Percentiles rank a stretch among this genome's conserved stretches.
Conservation (phyloP, 495 filamentous ascomycete species). For the Penicillium pulvis region DNA sequence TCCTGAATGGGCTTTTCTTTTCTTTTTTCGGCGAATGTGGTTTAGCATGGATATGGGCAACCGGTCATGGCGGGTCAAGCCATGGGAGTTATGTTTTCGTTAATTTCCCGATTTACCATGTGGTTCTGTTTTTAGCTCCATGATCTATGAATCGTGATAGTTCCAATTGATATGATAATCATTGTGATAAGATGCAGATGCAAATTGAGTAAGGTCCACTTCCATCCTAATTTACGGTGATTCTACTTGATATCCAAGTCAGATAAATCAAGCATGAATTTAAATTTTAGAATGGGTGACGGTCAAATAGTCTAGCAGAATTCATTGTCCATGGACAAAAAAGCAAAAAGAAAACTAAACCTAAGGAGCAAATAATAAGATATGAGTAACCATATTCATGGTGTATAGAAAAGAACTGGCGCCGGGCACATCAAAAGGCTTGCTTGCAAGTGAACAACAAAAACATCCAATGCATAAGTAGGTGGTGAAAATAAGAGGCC, state of each 20-base stretch:
- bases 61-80: conserved; percentile 18
- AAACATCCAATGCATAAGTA: conserved; percentile 23
- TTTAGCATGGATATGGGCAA: conserved; percentile 19
- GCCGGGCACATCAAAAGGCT: conserved; percentile 22
- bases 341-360: conserved; percentile 2
- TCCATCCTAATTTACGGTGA: not conserved
- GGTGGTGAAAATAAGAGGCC: conserved; percentile 4
- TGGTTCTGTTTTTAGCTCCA: not conserved
- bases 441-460: conserved; percentile 17
- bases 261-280: not conserved
- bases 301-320: conserved; percentile 4
- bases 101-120: conserved; percentile 5
- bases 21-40: conserved; percentile 15
- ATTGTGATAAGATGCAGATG: not conserved
- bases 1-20: conserved; percentile 6
- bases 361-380: conserved; percentile 4
- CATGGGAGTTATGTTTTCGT: conserved; percentile 9
- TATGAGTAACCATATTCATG: conserved; percentile 15
- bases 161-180: not conserved
- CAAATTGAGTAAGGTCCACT: not conserved
- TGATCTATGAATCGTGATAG: not conserved
- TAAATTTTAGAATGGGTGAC: not conserved
- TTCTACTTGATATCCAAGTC: not conserved
- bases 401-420: conserved; percentile 16
- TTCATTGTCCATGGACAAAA: conserved; percentile 9